Percentiles rank a stretch among this genome's conserved stretches.
Evolutionary conservation across 306 rosid species (phyloP).

Genomic region (Dalbergia cultrata): DNA sequence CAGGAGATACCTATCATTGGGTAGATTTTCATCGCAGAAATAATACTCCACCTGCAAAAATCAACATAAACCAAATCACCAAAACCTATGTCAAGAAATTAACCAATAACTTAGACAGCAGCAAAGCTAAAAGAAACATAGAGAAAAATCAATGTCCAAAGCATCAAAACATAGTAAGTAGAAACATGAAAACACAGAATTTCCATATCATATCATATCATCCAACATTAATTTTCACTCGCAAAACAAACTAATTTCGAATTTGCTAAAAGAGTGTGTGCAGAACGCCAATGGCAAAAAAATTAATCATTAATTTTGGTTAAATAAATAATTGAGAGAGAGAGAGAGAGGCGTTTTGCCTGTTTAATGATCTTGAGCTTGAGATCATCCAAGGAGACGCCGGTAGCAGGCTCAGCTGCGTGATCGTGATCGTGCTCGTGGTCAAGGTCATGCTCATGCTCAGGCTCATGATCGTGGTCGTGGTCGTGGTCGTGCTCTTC

Average conservation of each 20-base stretch:
- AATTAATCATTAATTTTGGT: not conserved
- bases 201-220: not conserved
- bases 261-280: not conserved
- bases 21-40: constrained; percentile 88
- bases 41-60: constrained; percentile 91
- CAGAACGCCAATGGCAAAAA: constrained; percentile 5
- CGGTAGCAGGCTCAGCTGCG: constrained; percentile 45
- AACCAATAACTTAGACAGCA: not conserved
- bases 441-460: constrained; percentile 49
- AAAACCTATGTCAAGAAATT: not conserved
- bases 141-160: not conserved
- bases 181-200: not conserved
- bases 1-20: constrained; percentile 70
- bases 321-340: not conserved
- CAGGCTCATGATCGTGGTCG: constrained; percentile 41
- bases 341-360: constrained; percentile 49
- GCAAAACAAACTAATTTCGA: not conserved
- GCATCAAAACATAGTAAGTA: constrained; percentile 14
- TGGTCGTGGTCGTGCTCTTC: constrained; percentile 62
- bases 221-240: not conserved
- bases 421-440: constrained; percentile 54
- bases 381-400: constrained; percentile 76
- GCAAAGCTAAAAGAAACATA: not conserved
- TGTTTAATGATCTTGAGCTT: constrained; percentile 82
- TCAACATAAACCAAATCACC: constrained; percentile 13